A percentile compares a stretch with the other conserved stretches of the same genome.
phyloP scores from a whole-genome alignment of 2,329 filamentous ascomycete species.

The Fusarium agapanthi region DNA sequence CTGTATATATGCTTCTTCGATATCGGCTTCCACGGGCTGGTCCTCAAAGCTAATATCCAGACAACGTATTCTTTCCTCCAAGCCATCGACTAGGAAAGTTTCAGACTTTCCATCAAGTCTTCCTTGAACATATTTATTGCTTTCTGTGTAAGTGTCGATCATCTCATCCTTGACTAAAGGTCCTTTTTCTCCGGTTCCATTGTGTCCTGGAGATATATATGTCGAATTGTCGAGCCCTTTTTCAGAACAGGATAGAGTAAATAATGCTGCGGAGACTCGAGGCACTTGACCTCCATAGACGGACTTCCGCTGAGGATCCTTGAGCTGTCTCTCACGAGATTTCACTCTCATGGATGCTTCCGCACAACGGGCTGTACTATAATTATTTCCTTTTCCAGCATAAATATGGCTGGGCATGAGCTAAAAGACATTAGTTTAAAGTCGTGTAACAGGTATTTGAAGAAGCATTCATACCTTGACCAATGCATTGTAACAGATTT shows the following conservation, averaged over 20 bases:
- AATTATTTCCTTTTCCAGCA: background rate
- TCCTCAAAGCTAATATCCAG: conserved; percentile 1
- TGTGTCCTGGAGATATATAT: background rate
- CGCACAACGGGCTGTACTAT: background rate
- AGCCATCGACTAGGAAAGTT: background rate
- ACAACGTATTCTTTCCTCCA: conserved; percentile 1
- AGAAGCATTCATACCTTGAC: conserved; percentile 11
- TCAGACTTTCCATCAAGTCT: background rate
- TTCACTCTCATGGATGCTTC: background rate
- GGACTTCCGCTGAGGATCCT: background rate
- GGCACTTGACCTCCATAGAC: conserved; percentile 11
- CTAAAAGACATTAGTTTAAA: background rate
- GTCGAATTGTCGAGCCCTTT: background rate
- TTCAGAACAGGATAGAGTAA: background rate
- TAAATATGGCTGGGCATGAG: background rate
- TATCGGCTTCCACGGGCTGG: background rate
- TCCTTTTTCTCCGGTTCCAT: background rate
- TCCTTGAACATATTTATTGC: conserved; percentile 15
- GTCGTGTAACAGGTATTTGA: background rate
- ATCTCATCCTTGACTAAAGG: background rate
- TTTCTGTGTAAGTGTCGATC: background rate
- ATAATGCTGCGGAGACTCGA: background rate
- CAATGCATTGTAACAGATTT: background rate
- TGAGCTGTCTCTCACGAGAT: conserved; percentile 6
- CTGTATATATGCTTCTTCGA: conserved; percentile 29